Evolutionary conservation across 192 early-diverging fungal genomes (phyloP).

Genomic region (Dissophora globulifera): DNA sequence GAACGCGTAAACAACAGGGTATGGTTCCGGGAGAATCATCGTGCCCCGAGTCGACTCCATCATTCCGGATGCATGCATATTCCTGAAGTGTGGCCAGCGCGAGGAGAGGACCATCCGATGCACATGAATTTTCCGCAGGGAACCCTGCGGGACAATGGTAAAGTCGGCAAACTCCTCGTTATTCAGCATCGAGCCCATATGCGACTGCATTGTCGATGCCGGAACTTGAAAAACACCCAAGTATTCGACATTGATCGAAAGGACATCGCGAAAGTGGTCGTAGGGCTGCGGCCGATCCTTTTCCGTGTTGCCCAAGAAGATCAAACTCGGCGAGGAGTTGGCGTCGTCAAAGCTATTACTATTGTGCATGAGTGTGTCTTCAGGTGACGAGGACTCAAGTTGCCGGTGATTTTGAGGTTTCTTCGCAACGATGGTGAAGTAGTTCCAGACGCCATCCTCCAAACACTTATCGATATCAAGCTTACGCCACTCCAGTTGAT

Average conservation of each 20-base stretch:
- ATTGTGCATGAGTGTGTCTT: neutral
- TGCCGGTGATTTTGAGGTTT: slow-evolving; percentile 7
- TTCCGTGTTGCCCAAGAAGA: slow-evolving; percentile 67
- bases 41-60: slow-evolving; percentile 56
- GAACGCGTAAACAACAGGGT: slow-evolving; percentile 60
- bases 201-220: slow-evolving; percentile 41
- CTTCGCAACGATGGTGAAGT: slow-evolving; percentile 61
- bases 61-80: slow-evolving; percentile 63
- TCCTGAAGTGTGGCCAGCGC: slow-evolving; percentile 71
- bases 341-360: slow-evolving; percentile 35
- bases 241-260: slow-evolving; percentile 65
- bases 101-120: slow-evolving; percentile 65
- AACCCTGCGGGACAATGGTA: slow-evolving; percentile 52
- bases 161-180: slow-evolving; percentile 69
- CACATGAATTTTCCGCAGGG: slow-evolving; percentile 58
- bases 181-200: slow-evolving; percentile 61
- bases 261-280: slow-evolving; percentile 65
- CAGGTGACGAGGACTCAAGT: neutral
- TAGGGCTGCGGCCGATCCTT: slow-evolving; percentile 63
- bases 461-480: slow-evolving; percentile 60
- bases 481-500: slow-evolving; percentile 66
- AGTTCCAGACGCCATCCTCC: slow-evolving; percentile 67
- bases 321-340: slow-evolving; percentile 47
- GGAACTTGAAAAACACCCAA: slow-evolving; percentile 66
- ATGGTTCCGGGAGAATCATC: slow-evolving; percentile 64